A percentile compares a stretch with the other conserved stretches of the same genome.
Conservation (phyloP, 257 asterid genomes). For the Solanum virginianum region DNA sequence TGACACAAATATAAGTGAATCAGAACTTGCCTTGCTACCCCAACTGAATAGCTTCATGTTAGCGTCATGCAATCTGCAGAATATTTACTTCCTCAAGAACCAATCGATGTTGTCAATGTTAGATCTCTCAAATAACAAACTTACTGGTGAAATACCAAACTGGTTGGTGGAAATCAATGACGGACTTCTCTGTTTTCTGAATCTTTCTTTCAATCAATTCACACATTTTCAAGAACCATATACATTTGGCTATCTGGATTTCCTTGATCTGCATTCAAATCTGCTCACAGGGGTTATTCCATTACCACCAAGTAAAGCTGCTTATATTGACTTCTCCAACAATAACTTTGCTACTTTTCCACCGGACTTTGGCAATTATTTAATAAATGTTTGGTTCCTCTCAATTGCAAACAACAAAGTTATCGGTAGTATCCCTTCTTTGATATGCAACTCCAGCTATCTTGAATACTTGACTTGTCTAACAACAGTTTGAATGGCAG, state of each 20-base stretch:
- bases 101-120: conserved; percentile 1
- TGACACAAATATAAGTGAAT: not conserved
- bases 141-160: not conserved
- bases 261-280: not conserved
- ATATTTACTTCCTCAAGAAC: conserved; percentile 25
- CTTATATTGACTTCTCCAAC: conserved; percentile 16
- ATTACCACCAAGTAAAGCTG: not conserved
- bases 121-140: conserved; percentile 18
- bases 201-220: not conserved
- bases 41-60: conserved; percentile 5
- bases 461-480: conserved; percentile 43
- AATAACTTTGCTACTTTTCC: conserved; percentile 13
- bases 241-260: not conserved
- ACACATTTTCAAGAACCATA: not conserved
- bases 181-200: not conserved
- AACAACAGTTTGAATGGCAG: conserved; percentile 26
- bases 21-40: conserved; percentile 2
- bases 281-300: not conserved
- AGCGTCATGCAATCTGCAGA: conserved; percentile 42
- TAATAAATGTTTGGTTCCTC: conserved; percentile 9
- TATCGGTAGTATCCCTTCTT: conserved; percentile 33
- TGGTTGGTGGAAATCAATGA: not conserved
- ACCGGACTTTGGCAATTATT: conserved; percentile 6
- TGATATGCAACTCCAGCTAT: conserved; percentile 33
- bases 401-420: conserved; percentile 35